Conservation (phyloP, 1,284 basidiomycete species). For the Ganoderma boninense region DNA sequence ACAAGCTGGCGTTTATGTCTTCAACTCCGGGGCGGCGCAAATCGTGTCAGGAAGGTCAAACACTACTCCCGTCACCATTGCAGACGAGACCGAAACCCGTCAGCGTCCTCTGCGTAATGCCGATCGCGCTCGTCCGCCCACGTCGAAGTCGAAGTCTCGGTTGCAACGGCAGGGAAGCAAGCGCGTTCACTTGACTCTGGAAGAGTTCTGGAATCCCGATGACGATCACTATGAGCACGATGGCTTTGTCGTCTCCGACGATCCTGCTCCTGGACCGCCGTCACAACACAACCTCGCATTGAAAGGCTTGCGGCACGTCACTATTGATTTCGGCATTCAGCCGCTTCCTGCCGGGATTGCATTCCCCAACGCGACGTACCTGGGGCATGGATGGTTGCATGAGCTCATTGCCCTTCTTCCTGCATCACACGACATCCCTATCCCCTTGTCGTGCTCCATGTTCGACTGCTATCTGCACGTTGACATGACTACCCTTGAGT, state of each 20-base stretch:
- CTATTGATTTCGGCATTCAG: constrained; percentile 57
- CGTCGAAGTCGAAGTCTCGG: constrained; percentile 8
- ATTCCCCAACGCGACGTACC: constrained; percentile 58
- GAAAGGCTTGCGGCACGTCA: constrained; percentile 37
- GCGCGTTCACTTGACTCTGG: constrained; percentile 19
- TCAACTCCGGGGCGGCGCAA: constrained; percentile 25
- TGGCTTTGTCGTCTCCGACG: constrained; percentile 22
- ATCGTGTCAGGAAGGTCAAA: constrained; percentile 27
- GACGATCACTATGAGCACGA: constrained; percentile 19
- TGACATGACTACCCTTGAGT: constrained; percentile 34
- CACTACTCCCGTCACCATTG: constrained; percentile 29
- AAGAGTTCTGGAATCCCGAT: constrained; percentile 25
- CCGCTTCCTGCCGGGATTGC: constrained; percentile 58
- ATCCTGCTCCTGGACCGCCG: neutral
- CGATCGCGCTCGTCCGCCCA: neutral
- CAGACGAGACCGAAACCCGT: constrained; percentile 20
- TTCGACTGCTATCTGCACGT: constrained; percentile 32
- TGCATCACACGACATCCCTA: constrained; percentile 13
- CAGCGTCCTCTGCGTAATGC: constrained; percentile 1
- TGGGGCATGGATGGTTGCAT: constrained; percentile 63
- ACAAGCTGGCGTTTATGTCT: constrained; percentile 26
- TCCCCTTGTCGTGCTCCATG: constrained; percentile 24
- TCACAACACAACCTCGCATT: constrained; percentile 18
- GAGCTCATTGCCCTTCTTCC: constrained; percentile 47
- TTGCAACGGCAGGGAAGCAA: neutral